Evolutionary conservation across 441 rosid species (phyloP).

Genomic region (Euphorbia schlechtendalii): DNA sequence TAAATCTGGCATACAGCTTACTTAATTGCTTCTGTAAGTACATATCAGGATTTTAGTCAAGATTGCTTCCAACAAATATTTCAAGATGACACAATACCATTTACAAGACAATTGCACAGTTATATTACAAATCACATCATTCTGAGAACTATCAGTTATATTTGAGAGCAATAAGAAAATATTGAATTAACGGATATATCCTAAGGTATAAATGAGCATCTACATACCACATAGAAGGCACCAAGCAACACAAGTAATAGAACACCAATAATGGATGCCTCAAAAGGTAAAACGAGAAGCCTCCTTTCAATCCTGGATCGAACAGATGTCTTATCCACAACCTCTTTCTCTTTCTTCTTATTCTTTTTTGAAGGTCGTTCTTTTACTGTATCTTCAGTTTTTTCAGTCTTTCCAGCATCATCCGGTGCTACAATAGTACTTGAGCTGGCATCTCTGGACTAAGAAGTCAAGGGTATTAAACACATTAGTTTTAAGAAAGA

Average conservation of each 20-base stretch:
- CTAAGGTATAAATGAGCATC: slow-evolving; percentile 10
- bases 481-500: too few species aligned
- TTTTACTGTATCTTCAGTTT: slow-evolving; percentile 25
- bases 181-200: background rate
- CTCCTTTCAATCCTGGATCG: slow-evolving; percentile 50
- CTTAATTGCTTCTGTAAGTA: background rate
- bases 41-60: background rate
- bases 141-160: too few species aligned
- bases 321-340: slow-evolving; percentile 35
- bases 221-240: slow-evolving; percentile 93
- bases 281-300: slow-evolving; percentile 83
- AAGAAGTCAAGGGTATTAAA: slow-evolving; percentile 26
- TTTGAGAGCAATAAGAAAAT: too few species aligned
- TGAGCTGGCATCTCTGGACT: slow-evolving; percentile 60
- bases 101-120: background rate
- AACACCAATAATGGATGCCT: slow-evolving; percentile 68
- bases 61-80: background rate
- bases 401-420: slow-evolving; percentile 46
- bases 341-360: slow-evolving; percentile 83
- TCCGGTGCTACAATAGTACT: slow-evolving; percentile 33
- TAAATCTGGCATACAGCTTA: background rate
- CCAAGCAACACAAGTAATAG: slow-evolving; percentile 84
- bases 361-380: slow-evolving; percentile 64
- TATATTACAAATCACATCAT: slow-evolving; percentile 1
- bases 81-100: background rate